Base-by-base conservation (phyloP, 108 stramenopile genomes). In the Nitzschia palea region DNA sequence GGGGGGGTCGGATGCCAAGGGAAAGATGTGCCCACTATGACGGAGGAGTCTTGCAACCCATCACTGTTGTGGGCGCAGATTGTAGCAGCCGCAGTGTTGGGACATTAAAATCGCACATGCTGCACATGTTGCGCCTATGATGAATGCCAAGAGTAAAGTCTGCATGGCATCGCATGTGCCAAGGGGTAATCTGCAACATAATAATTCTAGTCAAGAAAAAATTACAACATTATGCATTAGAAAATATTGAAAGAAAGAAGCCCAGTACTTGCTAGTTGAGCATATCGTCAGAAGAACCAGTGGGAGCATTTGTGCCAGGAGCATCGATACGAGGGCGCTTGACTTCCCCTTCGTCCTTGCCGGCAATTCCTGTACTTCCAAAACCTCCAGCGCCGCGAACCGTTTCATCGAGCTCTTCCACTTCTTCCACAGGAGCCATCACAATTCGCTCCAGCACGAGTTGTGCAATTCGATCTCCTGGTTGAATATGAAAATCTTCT, bases 401-500 rank as follows among this genome's bases (percentile, higher is more conserved):
- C 2, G 94, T 95, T 17, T 83, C 94, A 47, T 77, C 73, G 31
- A 98, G 56, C 34, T 90, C 95, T 40, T 96, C 82, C 17, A 97
- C 96, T 67, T 89, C 84, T 42, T 78, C 78, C 10, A 94, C 80
- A 0, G 71, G 65, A 0, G 81, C 92, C 93, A 97, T 93, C 71
- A 71, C 76, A 57, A 99, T 90, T 44, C 87, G 61, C 73, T 99
- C 98, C 40, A 99, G 69, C 57, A 99, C 94, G n/a, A 99, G 81
- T 77, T 99, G 98, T 2, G 98, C 98, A 57, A 99, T 91, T 22
- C 98, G 91, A 76, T 99, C 98, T n/a, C 98, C 98, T 23, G 65
- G 62, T 23, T 80, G 65, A 25, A 98, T 82, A 30, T 72, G 69
- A 77, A 97, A 96, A 57, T 91, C 95, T 30, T 91, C 86, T 5